Evolutionary conservation across 2,329 filamentous ascomycete genomes (phyloP).

Genomic region (Neoarthrinium moseri): DNA sequence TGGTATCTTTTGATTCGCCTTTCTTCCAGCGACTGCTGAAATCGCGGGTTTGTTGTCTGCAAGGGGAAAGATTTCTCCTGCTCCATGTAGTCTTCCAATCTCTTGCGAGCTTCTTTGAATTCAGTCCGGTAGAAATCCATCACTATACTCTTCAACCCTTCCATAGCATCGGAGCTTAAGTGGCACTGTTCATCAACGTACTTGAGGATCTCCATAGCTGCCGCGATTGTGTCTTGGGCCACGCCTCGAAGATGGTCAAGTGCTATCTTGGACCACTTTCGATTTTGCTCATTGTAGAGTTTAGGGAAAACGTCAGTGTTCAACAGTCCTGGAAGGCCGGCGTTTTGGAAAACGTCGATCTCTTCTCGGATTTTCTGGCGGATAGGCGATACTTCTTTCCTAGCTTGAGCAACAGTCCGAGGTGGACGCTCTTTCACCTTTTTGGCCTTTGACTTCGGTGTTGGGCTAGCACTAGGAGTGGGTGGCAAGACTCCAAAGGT

Average conservation of each 20-base stretch:
- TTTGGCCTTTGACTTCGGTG: too few species aligned
- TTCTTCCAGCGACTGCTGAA: slow-evolving; percentile 17
- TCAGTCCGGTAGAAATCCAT: slow-evolving; percentile 14
- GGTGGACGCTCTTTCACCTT: too few species aligned
- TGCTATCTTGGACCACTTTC: slow-evolving; percentile 28
- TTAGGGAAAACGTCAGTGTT: slow-evolving; percentile 29
- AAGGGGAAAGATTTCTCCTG: slow-evolving; percentile 16
- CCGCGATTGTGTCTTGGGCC: slow-evolving; percentile 11
- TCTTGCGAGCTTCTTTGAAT: not conserved
- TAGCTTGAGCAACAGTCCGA: too few species aligned
- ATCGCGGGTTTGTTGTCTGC: slow-evolving; percentile 21
- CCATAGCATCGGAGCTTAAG: not conserved
- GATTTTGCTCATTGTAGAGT: slow-evolving; percentile 29
- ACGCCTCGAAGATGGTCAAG: slow-evolving; percentile 21
- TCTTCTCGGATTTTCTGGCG: slow-evolving; percentile 22
- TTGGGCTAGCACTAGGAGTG: too few species aligned
- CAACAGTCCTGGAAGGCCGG: slow-evolving; percentile 29
- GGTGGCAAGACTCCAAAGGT: too few species aligned
- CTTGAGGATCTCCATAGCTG: slow-evolving; percentile 13
- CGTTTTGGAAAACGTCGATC: slow-evolving; percentile 25
- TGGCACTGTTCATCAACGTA: not conserved
- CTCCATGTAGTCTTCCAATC: slow-evolving; percentile 8
- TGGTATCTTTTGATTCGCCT: slow-evolving; percentile 20
- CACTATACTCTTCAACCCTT: slow-evolving; percentile 13
- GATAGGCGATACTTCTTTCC: slow-evolving; percentile 9